Evolutionary conservation across 106 monocot genomes (phyloP).

Genomic region (Dendrobium huoshanense): DNA sequence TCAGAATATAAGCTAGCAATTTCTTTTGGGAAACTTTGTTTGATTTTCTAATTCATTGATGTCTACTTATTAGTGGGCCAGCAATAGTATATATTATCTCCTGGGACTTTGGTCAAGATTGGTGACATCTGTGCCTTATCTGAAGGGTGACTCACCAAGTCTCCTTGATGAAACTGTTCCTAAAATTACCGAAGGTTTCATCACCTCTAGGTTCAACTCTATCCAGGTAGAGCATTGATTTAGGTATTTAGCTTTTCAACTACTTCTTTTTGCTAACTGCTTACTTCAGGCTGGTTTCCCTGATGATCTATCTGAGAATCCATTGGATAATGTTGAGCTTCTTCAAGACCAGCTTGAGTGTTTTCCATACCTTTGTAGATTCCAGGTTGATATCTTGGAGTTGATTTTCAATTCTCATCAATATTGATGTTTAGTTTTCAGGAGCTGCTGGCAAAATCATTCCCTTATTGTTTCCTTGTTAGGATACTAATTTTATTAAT

Average conservation of each 20-base stretch:
- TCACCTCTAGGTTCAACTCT: slow-evolving; percentile 90
- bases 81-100: slow-evolving; percentile 93
- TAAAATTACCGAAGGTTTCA: slow-evolving; percentile 94
- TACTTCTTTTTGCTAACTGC: slow-evolving; percentile 10
- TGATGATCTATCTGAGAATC: slow-evolving; percentile 81
- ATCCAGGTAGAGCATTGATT: slow-evolving; percentile 56
- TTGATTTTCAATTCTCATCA: background rate
- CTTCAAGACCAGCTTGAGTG: slow-evolving; percentile 96
- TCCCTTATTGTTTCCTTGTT: background rate
- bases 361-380: slow-evolving; percentile 91
- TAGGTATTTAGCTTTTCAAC: background rate
- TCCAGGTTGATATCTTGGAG: slow-evolving; percentile 51
- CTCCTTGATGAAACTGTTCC: slow-evolving; percentile 92
- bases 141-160: slow-evolving; percentile 91
- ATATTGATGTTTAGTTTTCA: background rate
- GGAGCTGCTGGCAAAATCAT: background rate
- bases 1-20: background rate
- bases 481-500: background rate
- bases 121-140: slow-evolving; percentile 92
- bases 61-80: slow-evolving; percentile 69
- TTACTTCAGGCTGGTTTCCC: slow-evolving; percentile 68
- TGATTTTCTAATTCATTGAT: slow-evolving; percentile 4
- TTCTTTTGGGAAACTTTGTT: background rate
- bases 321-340: slow-evolving; percentile 93
- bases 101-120: slow-evolving; percentile 96